phyloP scores from a whole-genome alignment of 805 yeast species.

The Ogataea saltuana region DNA sequence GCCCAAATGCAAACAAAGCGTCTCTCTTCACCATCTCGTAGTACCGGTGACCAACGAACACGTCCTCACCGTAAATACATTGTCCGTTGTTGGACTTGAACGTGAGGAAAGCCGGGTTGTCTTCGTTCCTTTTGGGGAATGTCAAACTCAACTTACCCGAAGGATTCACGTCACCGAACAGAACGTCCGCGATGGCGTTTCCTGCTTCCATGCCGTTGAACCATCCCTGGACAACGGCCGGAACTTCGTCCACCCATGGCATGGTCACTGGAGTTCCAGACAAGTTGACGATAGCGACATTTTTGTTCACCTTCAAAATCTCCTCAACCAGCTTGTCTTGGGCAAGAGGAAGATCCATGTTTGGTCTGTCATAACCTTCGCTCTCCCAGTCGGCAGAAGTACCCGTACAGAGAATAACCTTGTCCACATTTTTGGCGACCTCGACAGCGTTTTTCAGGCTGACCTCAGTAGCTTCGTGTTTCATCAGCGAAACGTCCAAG shows the following conservation, averaged over 20 bases:
- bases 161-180: slow-evolving; percentile 62
- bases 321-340: slow-evolving; percentile 47
- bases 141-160: slow-evolving; percentile 58
- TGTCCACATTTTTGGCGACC: slow-evolving; percentile 51
- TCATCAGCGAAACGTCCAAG: slow-evolving; percentile 15
- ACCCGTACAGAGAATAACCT: slow-evolving; percentile 54
- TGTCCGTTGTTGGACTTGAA: slow-evolving; percentile 53
- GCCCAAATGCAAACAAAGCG: slow-evolving; percentile 62
- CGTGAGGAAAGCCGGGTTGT: slow-evolving; percentile 58
- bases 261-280: slow-evolving; percentile 62
- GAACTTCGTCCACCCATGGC: slow-evolving; percentile 50
- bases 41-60: slow-evolving; percentile 62
- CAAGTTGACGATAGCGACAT: slow-evolving; percentile 55
- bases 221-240: slow-evolving; percentile 53
- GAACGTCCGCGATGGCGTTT: slow-evolving; percentile 58
- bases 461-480: slow-evolving; percentile 32
- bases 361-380: slow-evolving; percentile 57
- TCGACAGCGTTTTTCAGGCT: slow-evolving; percentile 46
- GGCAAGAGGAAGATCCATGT: slow-evolving; percentile 52
- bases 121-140: slow-evolving; percentile 52
- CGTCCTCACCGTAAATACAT: slow-evolving; percentile 64
- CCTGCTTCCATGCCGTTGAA: slow-evolving; percentile 61
- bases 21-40: slow-evolving; percentile 52
- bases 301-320: slow-evolving; percentile 47
- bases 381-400: slow-evolving; percentile 57